These are phyloP conservation scores for Backusella tuberculispora DNA, from an alignment of 192 early-diverging fungal genomes.

Conservation along the genomic window DNA sequence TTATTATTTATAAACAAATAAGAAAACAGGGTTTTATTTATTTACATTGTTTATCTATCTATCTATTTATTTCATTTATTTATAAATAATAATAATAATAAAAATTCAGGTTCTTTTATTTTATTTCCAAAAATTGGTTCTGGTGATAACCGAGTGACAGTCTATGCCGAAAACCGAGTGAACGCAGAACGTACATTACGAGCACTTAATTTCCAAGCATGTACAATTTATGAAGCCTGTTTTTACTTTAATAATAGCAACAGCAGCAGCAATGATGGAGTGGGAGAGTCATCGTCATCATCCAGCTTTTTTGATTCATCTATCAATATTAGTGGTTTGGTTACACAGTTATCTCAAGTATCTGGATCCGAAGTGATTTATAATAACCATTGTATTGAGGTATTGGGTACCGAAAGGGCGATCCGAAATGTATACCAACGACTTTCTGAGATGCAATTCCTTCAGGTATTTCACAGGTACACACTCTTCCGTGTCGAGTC, in stretches of 20 bases:
- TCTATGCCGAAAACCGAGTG: conserved; percentile 71
- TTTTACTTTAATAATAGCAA: background rate
- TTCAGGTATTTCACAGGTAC: conserved; percentile 52
- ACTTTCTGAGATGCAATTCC: conserved; percentile 54
- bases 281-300: background rate
- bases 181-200: conserved; percentile 75
- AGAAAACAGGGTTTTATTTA: background rate
- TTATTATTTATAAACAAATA: background rate
- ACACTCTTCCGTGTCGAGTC: conserved; percentile 78
- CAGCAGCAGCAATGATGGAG: background rate
- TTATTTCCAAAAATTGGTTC: conserved; percentile 66
- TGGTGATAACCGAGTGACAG: conserved; percentile 50
- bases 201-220: conserved; percentile 61
- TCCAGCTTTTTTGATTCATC: conserved; percentile 35
- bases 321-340: conserved; percentile 40
- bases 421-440: conserved; percentile 63
- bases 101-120: conserved; percentile 47
- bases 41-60: background rate
- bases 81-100: too few relatives aligned
- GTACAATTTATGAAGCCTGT: conserved; percentile 35
- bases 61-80: background rate
- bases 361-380: conserved; percentile 69
- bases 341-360: conserved; percentile 56
- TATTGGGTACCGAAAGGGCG: conserved; percentile 68
- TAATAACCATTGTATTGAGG: conserved; percentile 57